Evolutionary conservation across 2,329 filamentous ascomycete species (phyloP).

Genomic region (Ophiostoma ulmi): DNA sequence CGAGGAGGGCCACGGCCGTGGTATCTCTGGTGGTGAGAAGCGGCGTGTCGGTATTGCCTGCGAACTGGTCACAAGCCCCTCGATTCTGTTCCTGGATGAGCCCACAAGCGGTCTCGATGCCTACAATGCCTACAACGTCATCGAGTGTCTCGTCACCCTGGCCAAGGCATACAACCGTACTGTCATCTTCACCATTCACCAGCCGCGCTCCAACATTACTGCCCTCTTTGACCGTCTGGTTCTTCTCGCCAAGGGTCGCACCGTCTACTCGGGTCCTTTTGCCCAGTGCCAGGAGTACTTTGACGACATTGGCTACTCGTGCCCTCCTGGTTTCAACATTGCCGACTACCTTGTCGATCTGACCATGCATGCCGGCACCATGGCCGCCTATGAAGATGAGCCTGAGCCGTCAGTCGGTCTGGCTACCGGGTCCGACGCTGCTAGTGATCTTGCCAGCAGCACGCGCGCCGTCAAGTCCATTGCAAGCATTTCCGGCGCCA

Average conservation of each 20-base stretch:
- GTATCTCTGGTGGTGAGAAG: constrained; percentile 96
- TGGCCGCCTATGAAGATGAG: constrained; percentile 52
- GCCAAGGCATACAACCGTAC: constrained; percentile 97
- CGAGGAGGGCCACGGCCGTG: constrained; percentile 87
- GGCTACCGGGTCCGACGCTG: constrained; percentile 48
- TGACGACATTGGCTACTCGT: constrained; percentile 83
- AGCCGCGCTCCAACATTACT: constrained; percentile 96
- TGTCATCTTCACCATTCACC: constrained; percentile 96
- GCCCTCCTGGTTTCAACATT: constrained; percentile 96
- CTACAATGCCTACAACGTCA: constrained; percentile 96
- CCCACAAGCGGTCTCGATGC: constrained; percentile 94
- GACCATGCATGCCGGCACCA: constrained; percentile 84
- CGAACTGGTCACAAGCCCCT: constrained; percentile 93
- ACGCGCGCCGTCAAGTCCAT: constrained; percentile 86
- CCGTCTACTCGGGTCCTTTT: constrained; percentile 92
- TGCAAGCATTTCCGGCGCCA: constrained; percentile 72
- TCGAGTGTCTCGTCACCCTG: constrained; percentile 89
- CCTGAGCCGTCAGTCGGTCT: constrained; percentile 28
- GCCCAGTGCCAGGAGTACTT: constrained; percentile 86
- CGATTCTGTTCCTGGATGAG: constrained; percentile 94
- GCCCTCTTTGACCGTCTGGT: constrained; percentile 94
- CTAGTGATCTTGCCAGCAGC: constrained; percentile 75
- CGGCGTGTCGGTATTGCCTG: constrained; percentile 94
- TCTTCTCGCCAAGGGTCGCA: constrained; percentile 78
- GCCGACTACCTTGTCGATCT: constrained; percentile 96